phyloP scores from a whole-genome alignment of 1,284 basidiomycete species.

The Apiotrichum sp. region DNA sequence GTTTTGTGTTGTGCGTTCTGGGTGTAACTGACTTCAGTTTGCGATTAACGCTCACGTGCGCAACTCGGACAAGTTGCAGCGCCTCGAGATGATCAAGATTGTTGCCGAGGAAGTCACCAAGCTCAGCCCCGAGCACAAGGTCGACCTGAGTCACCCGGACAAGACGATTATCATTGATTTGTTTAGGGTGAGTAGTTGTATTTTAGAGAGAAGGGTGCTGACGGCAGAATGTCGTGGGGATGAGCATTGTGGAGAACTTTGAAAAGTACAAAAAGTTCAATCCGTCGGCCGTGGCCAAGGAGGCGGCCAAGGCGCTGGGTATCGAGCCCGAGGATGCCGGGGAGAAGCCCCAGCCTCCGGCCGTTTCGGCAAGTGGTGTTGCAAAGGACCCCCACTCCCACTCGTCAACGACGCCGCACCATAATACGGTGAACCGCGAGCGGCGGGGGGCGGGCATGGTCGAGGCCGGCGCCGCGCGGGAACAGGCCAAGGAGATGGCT shows the following conservation, averaged over 20 bases:
- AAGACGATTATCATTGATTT: slow-evolving; percentile 37
- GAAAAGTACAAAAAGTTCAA: slow-evolving; percentile 38
- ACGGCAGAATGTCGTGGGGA: slow-evolving; percentile 29
- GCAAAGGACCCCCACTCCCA: background rate
- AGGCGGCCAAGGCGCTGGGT: slow-evolving; percentile 13
- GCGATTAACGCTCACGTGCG: slow-evolving; percentile 31
- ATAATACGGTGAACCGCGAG: slow-evolving; percentile 6
- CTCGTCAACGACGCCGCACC: too few relatives aligned
- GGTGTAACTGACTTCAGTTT: slow-evolving; percentile 22
- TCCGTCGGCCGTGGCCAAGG: slow-evolving; percentile 17
- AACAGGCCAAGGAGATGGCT: background rate
- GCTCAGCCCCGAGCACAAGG: slow-evolving; percentile 28
- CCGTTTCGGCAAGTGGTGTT: background rate
- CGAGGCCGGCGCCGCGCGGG: slow-evolving; percentile 4
- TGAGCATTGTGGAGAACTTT: slow-evolving; percentile 35
- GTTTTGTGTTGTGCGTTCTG: background rate
- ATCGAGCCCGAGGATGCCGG: background rate
- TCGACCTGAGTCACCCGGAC: slow-evolving; percentile 37
- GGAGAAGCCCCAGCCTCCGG: background rate
- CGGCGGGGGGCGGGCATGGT: slow-evolving; percentile 9
- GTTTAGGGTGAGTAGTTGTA: slow-evolving; percentile 24
- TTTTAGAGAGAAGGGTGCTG: background rate
- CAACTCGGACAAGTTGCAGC: slow-evolving; percentile 29
- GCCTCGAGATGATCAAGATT: slow-evolving; percentile 38
- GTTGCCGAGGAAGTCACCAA: slow-evolving; percentile 33